A percentile compares a stretch with the other conserved stretches of the same genome.
Evolutionary conservation across 129 eudicot species (phyloP).

Genomic region (Daucus carota): DNA sequence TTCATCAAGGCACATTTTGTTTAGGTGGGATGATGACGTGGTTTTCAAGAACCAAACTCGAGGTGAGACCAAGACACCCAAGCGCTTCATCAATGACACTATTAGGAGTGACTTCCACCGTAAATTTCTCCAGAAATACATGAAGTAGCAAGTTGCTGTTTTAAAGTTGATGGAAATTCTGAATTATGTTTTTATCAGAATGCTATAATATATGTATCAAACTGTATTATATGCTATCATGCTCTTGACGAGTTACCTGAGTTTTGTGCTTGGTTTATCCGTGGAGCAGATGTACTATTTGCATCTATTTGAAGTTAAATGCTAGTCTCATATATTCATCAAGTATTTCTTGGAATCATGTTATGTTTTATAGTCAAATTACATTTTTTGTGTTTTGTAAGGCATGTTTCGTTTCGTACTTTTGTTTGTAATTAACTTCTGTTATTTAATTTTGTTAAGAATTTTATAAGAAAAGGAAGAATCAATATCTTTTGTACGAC

Average conservation of each 20-base stretch:
- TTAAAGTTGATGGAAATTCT: neutral
- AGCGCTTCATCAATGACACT: constrained; percentile 66
- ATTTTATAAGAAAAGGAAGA: too few relatives aligned
- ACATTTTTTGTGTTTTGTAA: too few relatives aligned
- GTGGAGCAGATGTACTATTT: neutral
- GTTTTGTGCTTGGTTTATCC: neutral
- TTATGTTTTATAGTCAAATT: neutral
- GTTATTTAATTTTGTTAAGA: neutral
- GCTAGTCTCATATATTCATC: neutral
- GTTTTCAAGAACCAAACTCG: constrained; percentile 73
- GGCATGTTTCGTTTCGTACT: neutral
- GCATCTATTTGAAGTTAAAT: neutral
- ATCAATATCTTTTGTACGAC: too few relatives aligned
- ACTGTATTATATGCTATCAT: neutral
- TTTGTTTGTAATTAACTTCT: too few relatives aligned
- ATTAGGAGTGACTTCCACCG: constrained; percentile 58
- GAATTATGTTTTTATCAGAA: neutral
- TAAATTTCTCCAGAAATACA: constrained; percentile 59
- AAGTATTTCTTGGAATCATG: neutral
- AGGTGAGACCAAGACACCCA: constrained; percentile 48
- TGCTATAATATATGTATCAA: neutral
- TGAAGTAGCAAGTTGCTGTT: constrained; percentile 28
- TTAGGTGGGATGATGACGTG: constrained; percentile 76
- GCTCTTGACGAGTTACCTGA: neutral
- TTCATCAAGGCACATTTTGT: neutral